Evolutionary conservation across 257 asterid species (phyloP).

Genomic region (Parsonsia alboflavescens): DNA sequence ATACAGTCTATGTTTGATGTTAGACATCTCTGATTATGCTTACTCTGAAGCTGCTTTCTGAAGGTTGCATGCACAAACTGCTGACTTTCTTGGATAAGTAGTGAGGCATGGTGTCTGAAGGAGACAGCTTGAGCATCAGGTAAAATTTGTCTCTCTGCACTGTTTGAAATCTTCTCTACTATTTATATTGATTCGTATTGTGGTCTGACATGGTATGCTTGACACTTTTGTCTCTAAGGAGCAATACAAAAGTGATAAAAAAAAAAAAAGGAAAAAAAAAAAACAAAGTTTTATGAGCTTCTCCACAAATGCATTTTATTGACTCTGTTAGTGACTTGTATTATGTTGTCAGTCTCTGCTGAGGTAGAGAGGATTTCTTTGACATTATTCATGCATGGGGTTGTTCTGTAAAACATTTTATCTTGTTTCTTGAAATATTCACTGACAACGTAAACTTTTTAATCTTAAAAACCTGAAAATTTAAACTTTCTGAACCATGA

Average conservation of each 20-base stretch:
- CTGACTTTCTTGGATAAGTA: not conserved
- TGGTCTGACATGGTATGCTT: not conserved
- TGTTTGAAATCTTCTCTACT: not conserved
- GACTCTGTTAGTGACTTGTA: not conserved
- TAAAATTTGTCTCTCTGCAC: not conserved
- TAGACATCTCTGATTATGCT: not conserved
- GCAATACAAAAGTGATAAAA: not conserved
- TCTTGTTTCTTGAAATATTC: not conserved
- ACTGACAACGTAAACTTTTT: not conserved
- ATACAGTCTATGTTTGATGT: not conserved
- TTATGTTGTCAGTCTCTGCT: not conserved
- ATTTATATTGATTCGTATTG: not conserved
- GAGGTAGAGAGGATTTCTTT: not conserved
- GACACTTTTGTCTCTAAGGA: not conserved
- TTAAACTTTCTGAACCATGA: not conserved
- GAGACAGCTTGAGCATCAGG: constrained; percentile 6
- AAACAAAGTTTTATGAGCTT: not conserved
- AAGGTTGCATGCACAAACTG: not conserved
- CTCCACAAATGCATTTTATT: not conserved
- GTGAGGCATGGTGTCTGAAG: not conserved
- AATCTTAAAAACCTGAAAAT: not conserved
- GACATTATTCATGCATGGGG: not conserved
- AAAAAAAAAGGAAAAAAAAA: not conserved
- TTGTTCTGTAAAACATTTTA: not conserved
- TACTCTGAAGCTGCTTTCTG: constrained; percentile 6